These are phyloP conservation scores for Monilinia laxa DNA, from an alignment of 2,329 filamentous ascomycete species.

Conservation along the genomic window DNA sequence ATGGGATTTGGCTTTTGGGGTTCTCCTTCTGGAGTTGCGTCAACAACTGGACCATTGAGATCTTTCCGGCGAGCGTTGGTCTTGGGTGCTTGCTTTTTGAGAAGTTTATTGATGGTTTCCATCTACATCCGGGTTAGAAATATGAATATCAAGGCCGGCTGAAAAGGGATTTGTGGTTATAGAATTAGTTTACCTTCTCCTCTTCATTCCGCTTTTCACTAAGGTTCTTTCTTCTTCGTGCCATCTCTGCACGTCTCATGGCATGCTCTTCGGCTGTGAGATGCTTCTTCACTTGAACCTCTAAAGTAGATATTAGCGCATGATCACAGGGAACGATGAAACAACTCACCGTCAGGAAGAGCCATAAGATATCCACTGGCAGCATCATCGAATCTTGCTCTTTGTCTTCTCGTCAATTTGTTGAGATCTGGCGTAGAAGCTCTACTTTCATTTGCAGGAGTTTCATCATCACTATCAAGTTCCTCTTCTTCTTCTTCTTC, in stretches of 20 bases:
- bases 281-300: slow-evolving; percentile 71
- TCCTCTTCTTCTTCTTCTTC: slow-evolving; percentile 43
- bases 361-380: slow-evolving; percentile 46
- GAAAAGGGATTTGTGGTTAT: background rate
- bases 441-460: slow-evolving; percentile 51
- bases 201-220: slow-evolving; percentile 77
- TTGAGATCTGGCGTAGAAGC: slow-evolving; percentile 61
- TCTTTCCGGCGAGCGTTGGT: slow-evolving; percentile 52
- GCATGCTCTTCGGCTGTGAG: slow-evolving; percentile 71
- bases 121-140: slow-evolving; percentile 52
- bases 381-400: slow-evolving; percentile 56
- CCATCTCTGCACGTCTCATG: slow-evolving; percentile 73
- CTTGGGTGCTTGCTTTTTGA: slow-evolving; percentile 83
- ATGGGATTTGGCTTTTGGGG: slow-evolving; percentile 55
- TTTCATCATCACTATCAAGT: slow-evolving; percentile 40
- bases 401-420: slow-evolving; percentile 68
- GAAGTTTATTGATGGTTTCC: slow-evolving; percentile 87
- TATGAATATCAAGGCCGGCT: background rate
- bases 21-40: slow-evolving; percentile 50
- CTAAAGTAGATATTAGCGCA: slow-evolving; percentile 41
- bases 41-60: slow-evolving; percentile 44
- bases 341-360: slow-evolving; percentile 43
- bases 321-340: background rate
- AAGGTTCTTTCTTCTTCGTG: slow-evolving; percentile 68
- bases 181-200: slow-evolving; percentile 57